A percentile compares a stretch with the other conserved stretches of the same genome.
Conservation (phyloP, 805 yeast genomes). For the Zygoascus bituminiphila region DNA sequence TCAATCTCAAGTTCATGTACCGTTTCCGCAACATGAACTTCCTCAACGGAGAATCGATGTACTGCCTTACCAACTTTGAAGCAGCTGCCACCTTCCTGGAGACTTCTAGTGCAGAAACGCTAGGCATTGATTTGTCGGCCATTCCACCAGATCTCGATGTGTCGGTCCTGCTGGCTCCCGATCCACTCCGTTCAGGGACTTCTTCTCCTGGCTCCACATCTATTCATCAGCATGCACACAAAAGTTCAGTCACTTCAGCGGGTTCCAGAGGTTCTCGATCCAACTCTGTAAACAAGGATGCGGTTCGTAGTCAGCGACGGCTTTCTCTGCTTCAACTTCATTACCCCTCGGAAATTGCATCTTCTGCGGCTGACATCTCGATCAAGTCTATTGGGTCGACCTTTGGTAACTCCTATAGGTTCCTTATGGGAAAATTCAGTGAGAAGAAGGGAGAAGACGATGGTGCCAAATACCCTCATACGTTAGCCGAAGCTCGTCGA, state of each 20-base stretch:
- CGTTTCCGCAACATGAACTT: constrained; percentile 31
- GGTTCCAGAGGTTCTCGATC: constrained; percentile 15
- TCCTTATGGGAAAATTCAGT: constrained; percentile 22
- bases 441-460: constrained; percentile 10
- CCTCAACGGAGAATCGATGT: constrained; percentile 32
- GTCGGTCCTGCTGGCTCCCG: constrained; percentile 12
- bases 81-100: constrained; percentile 35
- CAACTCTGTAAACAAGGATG: constrained; percentile 16
- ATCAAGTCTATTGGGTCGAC: constrained; percentile 28
- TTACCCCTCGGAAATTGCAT: constrained; percentile 22
- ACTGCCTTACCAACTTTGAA: constrained; percentile 37
- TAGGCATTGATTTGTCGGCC: constrained; percentile 23
- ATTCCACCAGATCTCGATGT: constrained; percentile 13
- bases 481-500: constrained; percentile 20
- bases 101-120: constrained; percentile 25
- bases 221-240: constrained; percentile 8
- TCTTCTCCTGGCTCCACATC: constrained; percentile 1
- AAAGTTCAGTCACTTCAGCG: neutral
- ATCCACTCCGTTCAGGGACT: constrained; percentile 2
- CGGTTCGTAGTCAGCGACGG: constrained; percentile 7
- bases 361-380: constrained; percentile 20
- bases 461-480: constrained; percentile 15
- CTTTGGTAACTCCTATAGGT: constrained; percentile 28
- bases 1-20: constrained; percentile 31
- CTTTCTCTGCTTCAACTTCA: constrained; percentile 16